Evolutionary conservation across 805 yeast genomes (phyloP).

Genomic region (Candida odintsovae): DNA sequence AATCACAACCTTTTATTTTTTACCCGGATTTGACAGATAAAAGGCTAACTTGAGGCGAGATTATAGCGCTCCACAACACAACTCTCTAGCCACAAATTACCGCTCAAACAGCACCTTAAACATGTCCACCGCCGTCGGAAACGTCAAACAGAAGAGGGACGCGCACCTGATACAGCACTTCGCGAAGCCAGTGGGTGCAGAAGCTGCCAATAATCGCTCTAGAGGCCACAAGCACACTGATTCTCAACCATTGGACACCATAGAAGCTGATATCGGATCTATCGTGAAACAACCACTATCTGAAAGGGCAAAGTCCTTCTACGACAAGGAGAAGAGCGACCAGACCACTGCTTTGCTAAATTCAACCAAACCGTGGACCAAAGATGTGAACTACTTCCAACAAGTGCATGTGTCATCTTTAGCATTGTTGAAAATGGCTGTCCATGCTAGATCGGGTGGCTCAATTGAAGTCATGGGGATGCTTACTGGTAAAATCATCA

Average conservation of each 20-base stretch:
- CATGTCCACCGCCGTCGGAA: background rate
- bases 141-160: background rate
- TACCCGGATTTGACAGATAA: too few relatives aligned
- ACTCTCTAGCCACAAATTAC: background rate
- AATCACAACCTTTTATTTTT: too few relatives aligned
- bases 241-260: slow-evolving; percentile 4
- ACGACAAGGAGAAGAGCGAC: slow-evolving; percentile 8
- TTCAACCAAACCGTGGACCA: slow-evolving; percentile 46
- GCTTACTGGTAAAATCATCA: slow-evolving; percentile 71
- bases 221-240: slow-evolving; percentile 1
- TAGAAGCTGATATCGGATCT: slow-evolving; percentile 13
- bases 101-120: background rate
- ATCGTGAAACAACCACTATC: slow-evolving; percentile 10
- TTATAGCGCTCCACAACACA: background rate
- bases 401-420: slow-evolving; percentile 60
- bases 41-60: too few relatives aligned
- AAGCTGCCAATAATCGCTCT: background rate
- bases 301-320: slow-evolving; percentile 13
- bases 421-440: slow-evolving; percentile 69
- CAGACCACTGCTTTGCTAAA: slow-evolving; percentile 11
- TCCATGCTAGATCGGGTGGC: slow-evolving; percentile 82
- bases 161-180: background rate
- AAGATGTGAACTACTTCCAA: slow-evolving; percentile 54
- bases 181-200: background rate
- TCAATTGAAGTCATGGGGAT: slow-evolving; percentile 93